Evolutionary conservation across 75 land plant species (phyloP).

Genomic region (Sequoiadendron giganteum): DNA sequence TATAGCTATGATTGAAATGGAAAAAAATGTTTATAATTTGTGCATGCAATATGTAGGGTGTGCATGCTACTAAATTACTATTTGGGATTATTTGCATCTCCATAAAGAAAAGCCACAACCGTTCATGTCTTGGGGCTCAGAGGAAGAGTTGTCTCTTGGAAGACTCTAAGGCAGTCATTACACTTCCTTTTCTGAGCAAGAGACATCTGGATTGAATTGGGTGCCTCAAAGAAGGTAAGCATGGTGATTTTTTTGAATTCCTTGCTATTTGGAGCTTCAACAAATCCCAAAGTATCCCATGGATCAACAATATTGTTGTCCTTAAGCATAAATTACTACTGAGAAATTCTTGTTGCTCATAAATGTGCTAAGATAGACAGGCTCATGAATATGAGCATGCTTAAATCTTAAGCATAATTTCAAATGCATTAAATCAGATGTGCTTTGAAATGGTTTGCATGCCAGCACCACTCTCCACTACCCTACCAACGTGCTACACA

Average conservation of each 20-base stretch:
- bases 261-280: constrained; percentile 40
- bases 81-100: background rate
- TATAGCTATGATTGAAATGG: no score
- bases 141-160: constrained; percentile 72
- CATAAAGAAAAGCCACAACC: no score
- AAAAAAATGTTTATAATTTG: background rate
- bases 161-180: constrained; percentile 67
- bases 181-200: constrained; percentile 10
- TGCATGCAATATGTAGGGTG: background rate
- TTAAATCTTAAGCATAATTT: no score
- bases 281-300: constrained; percentile 10
- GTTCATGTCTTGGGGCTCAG: constrained; percentile 51
- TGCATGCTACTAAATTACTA: background rate
- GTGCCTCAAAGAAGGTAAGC: constrained; percentile 23
- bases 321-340: no score
- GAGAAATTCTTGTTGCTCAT: no score
- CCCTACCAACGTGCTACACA: no score
- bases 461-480: no score
- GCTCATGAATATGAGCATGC: no score
- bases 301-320: constrained; percentile 14
- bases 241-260: constrained; percentile 46
- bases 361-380: no score
- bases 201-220: background rate
- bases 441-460: no score
- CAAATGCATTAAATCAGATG: no score